Base-by-base conservation (phyloP, 495 filamentous ascomycete species). In the Apodospora peruviana region DNA sequence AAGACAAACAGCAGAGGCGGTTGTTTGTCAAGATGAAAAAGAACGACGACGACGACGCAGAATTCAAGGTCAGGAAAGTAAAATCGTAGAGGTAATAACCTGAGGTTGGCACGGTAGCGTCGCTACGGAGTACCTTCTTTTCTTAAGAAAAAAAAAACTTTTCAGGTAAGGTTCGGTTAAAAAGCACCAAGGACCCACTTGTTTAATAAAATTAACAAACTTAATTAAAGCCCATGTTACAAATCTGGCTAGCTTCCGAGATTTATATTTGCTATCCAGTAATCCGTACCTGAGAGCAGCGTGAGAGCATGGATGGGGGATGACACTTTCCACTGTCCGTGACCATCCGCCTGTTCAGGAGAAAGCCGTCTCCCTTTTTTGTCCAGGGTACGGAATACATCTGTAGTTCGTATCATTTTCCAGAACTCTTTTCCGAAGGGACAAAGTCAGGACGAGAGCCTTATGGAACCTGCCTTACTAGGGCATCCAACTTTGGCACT, bases 111-210 rank as follows among this genome's bases (percentile, higher is more conserved):
- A 16, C 17, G 35, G 36, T 38, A 38, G 39, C 39, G 39, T 24
- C 18, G 39, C 39, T 41, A 41, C 39, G 39, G 39, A 41, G 18
- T 41, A 41, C 39, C 39, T 48, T 47, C 18, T 36, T 43, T 43
- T 22, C 40, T 37, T n/a, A n/a, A n/a, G n/a, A n/a, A n/a, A n/a
- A n/a, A n/a, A 48, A 58, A 51, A 52, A 29, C 52, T 39, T 50
- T 49, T 47, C 38, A 46, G 43, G 24, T 55, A 55, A 47, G 47
- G 21, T 54, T 58, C 59, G 59, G 55, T 60, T 65, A 60, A 62
- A 58, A 29, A 21, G 36, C 8, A 23, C 39, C 16, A 44, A 41
- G 45, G 43, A 38, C 24, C 18, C 37, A 53, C 45, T 52, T 50
- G n/a, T 50, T 56, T 60, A 55, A 60, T 55, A 58, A 56, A 54